Percentiles rank a stretch among this genome's conserved stretches.
Conservation (phyloP, 148 eudicot species). For the Heliamphora exappendiculata region DNA sequence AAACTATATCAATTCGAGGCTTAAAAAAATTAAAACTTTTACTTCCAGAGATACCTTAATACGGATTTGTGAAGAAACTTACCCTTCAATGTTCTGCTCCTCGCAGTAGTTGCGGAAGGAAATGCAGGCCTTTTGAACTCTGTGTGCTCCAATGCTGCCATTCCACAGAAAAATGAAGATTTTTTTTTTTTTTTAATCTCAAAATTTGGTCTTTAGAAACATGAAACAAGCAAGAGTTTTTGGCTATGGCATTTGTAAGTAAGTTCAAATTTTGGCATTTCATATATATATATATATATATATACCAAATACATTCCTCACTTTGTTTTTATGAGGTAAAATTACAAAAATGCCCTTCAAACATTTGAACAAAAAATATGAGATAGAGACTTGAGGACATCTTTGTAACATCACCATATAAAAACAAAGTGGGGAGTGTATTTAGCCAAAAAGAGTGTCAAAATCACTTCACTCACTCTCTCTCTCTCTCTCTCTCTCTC, state of each 20-base stretch:
- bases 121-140: slow-evolving; percentile 54
- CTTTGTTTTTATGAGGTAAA: no score
- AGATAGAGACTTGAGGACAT: background rate
- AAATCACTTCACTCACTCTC: no score
- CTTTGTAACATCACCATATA: no score
- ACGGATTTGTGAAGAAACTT: slow-evolving; percentile 9
- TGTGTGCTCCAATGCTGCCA: slow-evolving; percentile 69
- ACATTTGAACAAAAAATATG: no score
- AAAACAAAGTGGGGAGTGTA: no score
- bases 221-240: background rate
- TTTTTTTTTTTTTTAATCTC: background rate
- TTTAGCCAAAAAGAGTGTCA: no score
- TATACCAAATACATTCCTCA: no score
- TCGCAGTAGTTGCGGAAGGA: slow-evolving; percentile 46
- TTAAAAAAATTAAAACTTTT: no score
- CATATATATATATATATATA: no score
- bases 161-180: background rate
- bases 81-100: slow-evolving; percentile 59
- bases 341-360: no score
- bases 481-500: no score
- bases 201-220: background rate
- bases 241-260: background rate
- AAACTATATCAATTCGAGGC: no score
- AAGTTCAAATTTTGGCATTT: background rate
- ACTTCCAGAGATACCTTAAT: background rate